A percentile compares a stretch with the other conserved stretches of the same genome.
Evolutionary conservation across 768 basidiomycete genomes (phyloP).

Genomic region (Boletus rubescentipes): DNA sequence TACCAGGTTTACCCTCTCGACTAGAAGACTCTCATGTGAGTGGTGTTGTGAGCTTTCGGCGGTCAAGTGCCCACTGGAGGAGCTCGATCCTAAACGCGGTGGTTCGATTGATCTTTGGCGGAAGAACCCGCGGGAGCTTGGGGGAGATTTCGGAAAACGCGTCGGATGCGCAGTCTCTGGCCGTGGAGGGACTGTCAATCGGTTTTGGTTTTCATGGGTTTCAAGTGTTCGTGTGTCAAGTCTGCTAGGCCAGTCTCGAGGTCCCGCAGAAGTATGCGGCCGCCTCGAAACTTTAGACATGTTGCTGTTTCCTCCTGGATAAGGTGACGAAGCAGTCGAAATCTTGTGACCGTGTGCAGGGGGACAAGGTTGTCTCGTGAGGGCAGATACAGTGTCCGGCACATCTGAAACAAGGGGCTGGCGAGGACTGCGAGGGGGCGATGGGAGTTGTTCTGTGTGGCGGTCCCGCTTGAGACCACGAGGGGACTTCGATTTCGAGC

Average conservation of each 20-base stretch:
- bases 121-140: slow-evolving; percentile 17
- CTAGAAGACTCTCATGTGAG: slow-evolving; percentile 17
- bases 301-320: slow-evolving; percentile 26
- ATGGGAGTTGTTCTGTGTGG: slow-evolving; percentile 33
- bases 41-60: slow-evolving; percentile 20
- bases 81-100: slow-evolving; percentile 34
- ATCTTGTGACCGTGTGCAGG: slow-evolving; percentile 26
- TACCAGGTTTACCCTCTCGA: slow-evolving; percentile 30
- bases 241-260: slow-evolving; percentile 50
- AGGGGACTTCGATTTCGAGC: slow-evolving; percentile 60
- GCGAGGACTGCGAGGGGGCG: slow-evolving; percentile 39
- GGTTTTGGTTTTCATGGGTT: slow-evolving; percentile 14
- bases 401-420: slow-evolving; percentile 8
- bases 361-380: slow-evolving; percentile 4
- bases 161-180: slow-evolving; percentile 31
- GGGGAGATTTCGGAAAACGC: slow-evolving; percentile 8
- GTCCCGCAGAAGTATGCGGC: slow-evolving; percentile 77
- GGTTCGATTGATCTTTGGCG: slow-evolving; percentile 22
- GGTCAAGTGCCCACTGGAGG: slow-evolving; percentile 47
- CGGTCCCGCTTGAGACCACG: slow-evolving; percentile 41
- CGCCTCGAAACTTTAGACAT: slow-evolving; percentile 42
- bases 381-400: slow-evolving; percentile 3
- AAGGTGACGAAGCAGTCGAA: slow-evolving; percentile 33
- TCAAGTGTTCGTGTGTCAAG: slow-evolving; percentile 18
- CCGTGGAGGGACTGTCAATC: slow-evolving; percentile 16